phyloP scores from a whole-genome alignment of 1,284 basidiomycete genomes.

The Apiotrichum porosum region DNA sequence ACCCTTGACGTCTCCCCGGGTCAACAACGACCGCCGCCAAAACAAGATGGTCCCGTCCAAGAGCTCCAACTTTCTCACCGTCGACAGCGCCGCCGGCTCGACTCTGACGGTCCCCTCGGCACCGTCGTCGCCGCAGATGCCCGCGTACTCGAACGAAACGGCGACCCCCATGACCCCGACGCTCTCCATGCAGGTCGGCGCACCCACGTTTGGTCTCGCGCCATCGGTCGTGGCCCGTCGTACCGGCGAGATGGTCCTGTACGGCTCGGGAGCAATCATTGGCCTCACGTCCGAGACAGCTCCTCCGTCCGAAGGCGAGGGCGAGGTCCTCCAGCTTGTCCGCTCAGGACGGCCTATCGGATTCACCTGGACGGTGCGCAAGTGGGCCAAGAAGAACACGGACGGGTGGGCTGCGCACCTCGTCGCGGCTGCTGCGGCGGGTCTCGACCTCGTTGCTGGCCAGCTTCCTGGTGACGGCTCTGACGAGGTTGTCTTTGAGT shows the following conservation, averaged over 20 bases:
- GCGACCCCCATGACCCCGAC: no score
- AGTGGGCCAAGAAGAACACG: conserved; percentile 63
- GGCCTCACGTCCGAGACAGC: conserved; percentile 22
- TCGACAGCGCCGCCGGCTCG: not conserved
- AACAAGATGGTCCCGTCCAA: not conserved
- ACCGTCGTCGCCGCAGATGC: conserved; percentile 2
- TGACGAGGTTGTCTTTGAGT: conserved; percentile 48
- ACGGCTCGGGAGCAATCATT: conserved; percentile 31
- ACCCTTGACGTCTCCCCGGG: not conserved
- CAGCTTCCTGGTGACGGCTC: conserved; percentile 20
- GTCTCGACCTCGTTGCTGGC: conserved; percentile 33
- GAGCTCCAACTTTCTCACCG: not conserved
- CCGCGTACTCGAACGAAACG: conserved; percentile 4
- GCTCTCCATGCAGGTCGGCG: conserved; percentile 16
- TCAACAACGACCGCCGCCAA: not conserved
- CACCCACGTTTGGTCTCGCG: conserved; percentile 43
- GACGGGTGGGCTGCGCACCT: conserved; percentile 42
- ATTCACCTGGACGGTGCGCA: conserved; percentile 76
- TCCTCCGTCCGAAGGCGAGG: no score
- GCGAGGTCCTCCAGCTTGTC: conserved; percentile 1
- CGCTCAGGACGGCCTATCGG: conserved; percentile 39
- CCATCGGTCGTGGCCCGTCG: conserved; percentile 29
- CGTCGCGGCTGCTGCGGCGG: conserved; percentile 38
- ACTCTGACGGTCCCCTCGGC: conserved; percentile 1
- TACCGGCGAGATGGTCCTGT: conserved; percentile 22